Percentiles rank a stretch among this genome's conserved stretches.
phyloP scores from a whole-genome alignment of 306 rosid species.

The Oemleria cerasiformis region DNA sequence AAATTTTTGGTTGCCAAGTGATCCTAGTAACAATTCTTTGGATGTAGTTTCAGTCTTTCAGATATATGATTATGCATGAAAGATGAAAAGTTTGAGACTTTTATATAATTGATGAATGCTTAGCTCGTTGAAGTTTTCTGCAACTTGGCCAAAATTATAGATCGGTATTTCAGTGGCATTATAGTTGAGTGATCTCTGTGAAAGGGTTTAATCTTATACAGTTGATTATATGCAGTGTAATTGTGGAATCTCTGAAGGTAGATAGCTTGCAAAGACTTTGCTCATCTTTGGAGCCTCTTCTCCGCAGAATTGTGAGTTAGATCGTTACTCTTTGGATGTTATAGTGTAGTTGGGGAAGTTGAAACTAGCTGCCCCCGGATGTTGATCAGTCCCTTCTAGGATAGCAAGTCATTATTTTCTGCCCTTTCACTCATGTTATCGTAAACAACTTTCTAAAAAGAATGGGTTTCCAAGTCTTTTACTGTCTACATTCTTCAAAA shows the following conservation, averaged over 20 bases:
- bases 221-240: slow-evolving; percentile 54
- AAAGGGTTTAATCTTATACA: slow-evolving; percentile 16
- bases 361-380: slow-evolving; percentile 6
- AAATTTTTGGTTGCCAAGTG: too few relatives aligned
- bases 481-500: background rate
- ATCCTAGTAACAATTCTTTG: too few relatives aligned
- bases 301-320: slow-evolving; percentile 78
- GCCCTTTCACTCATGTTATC: background rate
- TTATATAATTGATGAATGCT: too few relatives aligned
- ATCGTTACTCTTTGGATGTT: slow-evolving; percentile 7
- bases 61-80: too few relatives aligned
- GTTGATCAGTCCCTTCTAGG: background rate
- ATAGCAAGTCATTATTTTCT: background rate
- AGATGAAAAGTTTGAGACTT: background rate
- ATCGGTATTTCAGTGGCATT: background rate
- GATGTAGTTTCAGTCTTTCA: too few relatives aligned
- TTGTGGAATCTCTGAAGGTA: slow-evolving; percentile 86
- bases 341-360: background rate
- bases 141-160: background rate
- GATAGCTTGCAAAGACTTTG: slow-evolving; percentile 82
- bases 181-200: slow-evolving; percentile 13
- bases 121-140: background rate
- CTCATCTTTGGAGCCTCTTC: slow-evolving; percentile 83
- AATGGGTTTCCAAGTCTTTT: background rate
- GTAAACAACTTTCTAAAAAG: background rate